Evolutionary conservation across 1,139 yeast species (phyloP).

Genomic region (Pichia sp.): DNA sequence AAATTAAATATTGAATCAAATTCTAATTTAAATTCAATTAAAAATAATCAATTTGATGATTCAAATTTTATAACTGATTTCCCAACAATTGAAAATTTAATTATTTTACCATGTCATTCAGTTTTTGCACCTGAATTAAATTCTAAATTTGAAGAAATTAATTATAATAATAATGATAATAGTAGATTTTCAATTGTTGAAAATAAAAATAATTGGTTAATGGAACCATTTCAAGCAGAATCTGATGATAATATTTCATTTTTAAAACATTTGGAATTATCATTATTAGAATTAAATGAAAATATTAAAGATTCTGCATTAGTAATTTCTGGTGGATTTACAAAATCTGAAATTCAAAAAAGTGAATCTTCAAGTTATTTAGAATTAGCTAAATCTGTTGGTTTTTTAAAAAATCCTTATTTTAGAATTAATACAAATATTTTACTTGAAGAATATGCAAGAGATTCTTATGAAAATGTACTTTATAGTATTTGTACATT

Average conservation of each 20-base stretch:
- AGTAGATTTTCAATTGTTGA: conserved; percentile 31
- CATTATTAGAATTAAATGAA: conserved; percentile 32
- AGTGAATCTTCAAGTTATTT: conserved; percentile 56
- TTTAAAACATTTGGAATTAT: conserved; percentile 49
- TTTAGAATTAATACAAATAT: conserved; percentile 18
- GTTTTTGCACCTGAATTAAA: conserved; percentile 16
- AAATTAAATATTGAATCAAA: background rate
- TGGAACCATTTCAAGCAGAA: conserved; percentile 62
- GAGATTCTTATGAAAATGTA: conserved; percentile 79
- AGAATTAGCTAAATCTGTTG: conserved; percentile 8
- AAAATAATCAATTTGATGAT: background rate
- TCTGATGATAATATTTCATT: conserved; percentile 65
- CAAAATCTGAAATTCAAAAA: conserved; percentile 39
- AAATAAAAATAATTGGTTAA: conserved; percentile 48
- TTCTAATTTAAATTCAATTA: background rate
- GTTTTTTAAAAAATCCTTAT: conserved; percentile 12
- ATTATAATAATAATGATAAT: background rate
- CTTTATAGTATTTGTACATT: conserved; percentile 57
- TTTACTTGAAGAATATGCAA: conserved; percentile 60
- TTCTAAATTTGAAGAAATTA: background rate
- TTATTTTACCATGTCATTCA: conserved; percentile 23
- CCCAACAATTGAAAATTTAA: conserved; percentile 11
- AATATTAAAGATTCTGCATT: conserved; percentile 31
- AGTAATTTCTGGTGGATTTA: conserved; percentile 70
- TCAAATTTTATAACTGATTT: background rate